Evolutionary conservation across 2,329 filamentous ascomycete genomes (phyloP).

Genomic region (Fusarium tuaranense): DNA sequence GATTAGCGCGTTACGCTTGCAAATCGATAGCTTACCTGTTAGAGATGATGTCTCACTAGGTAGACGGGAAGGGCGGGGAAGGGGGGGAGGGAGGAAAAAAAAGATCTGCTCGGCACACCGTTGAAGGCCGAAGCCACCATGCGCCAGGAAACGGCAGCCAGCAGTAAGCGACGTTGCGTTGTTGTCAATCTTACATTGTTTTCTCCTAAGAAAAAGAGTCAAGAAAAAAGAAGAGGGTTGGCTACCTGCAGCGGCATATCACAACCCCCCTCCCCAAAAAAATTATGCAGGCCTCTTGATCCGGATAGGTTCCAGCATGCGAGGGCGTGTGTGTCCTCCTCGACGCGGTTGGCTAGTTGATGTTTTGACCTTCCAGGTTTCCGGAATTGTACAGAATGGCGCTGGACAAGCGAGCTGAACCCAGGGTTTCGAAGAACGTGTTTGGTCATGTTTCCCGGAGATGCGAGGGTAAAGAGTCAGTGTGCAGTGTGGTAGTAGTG

Average conservation of each 20-base stretch:
- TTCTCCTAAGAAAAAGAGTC: neutral
- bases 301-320: neutral
- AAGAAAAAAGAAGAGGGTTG: neutral
- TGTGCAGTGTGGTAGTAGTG: neutral
- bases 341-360: neutral
- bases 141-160: neutral
- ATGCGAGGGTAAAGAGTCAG: neutral
- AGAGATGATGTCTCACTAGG: neutral
- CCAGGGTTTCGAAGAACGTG: neutral
- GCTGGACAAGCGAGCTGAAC: neutral
- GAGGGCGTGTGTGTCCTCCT: neutral
- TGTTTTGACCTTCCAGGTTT: neutral
- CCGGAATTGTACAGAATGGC: neutral
- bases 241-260: neutral
- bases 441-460: neutral
- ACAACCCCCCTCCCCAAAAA: neutral
- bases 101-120: neutral
- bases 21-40: neutral
- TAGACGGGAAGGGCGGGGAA: neutral
- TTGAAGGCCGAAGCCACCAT: neutral
- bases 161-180: neutral
- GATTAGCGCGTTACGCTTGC: neutral
- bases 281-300: neutral
- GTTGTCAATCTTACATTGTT: neutral
- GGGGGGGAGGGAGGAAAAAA: neutral